Evolutionary conservation across 2,329 filamentous ascomycete genomes (phyloP).

Genomic region (Talaromyces marneffei): DNA sequence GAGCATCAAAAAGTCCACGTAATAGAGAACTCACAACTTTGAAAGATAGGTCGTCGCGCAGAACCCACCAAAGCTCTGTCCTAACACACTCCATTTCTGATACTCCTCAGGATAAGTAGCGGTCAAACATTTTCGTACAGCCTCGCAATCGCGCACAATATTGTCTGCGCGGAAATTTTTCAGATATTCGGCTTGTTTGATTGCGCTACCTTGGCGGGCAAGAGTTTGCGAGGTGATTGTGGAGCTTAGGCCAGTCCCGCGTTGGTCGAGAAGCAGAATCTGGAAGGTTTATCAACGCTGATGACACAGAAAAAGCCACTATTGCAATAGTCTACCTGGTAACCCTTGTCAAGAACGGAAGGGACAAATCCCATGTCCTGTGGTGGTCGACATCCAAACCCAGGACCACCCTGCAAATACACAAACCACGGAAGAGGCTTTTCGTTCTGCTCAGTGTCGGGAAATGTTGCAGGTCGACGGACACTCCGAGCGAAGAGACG

Average conservation of each 20-base stretch:
- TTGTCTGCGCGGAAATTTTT: constrained; percentile 82
- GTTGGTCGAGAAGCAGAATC: constrained; percentile 78
- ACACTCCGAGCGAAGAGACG: constrained; percentile 73
- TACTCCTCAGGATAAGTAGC: constrained; percentile 61
- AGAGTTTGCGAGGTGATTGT: constrained; percentile 71
- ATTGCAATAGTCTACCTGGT: constrained; percentile 52
- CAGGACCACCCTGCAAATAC: constrained; percentile 82
- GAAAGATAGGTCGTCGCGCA: constrained; percentile 78
- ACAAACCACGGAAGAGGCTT: constrained; percentile 56
- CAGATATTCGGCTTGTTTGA: constrained; percentile 72
- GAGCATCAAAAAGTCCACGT: background rate
- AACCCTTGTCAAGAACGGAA: constrained; percentile 68
- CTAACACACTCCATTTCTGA: constrained; percentile 77
- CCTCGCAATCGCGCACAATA: constrained; percentile 84
- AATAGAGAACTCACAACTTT: constrained; percentile 48
- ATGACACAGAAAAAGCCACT: background rate
- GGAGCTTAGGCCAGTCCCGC: constrained; percentile 79
- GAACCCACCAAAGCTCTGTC: constrained; percentile 91
- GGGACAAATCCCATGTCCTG: constrained; percentile 68
- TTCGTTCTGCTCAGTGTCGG: constrained; percentile 40
- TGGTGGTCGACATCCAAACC: constrained; percentile 68
- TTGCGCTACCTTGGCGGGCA: constrained; percentile 55
- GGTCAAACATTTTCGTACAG: constrained; percentile 70
- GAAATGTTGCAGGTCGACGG: constrained; percentile 52
- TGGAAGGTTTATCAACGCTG: constrained; percentile 16